phyloP scores from a whole-genome alignment of 306 rosid genomes.

The Quercus rubra region DNA sequence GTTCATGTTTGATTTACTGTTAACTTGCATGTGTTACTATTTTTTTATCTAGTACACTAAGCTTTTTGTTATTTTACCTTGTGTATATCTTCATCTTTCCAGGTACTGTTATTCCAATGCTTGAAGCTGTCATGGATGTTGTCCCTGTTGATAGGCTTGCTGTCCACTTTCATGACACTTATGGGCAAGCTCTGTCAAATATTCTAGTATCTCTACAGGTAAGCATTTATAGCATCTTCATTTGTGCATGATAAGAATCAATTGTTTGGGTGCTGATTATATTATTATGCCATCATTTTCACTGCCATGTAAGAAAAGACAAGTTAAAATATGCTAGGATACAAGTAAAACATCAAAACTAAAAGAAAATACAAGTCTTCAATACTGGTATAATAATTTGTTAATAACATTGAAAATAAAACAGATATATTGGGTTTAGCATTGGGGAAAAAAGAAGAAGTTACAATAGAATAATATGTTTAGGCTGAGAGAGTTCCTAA shows the following conservation, averaged over 20 bases:
- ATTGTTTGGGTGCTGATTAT: not conserved
- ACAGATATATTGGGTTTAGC: too few species aligned
- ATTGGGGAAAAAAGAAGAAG: too few species aligned
- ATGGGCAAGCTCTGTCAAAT: conserved; percentile 97
- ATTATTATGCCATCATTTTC: too few species aligned
- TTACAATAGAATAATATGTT: too few species aligned
- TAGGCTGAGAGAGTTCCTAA: too few species aligned
- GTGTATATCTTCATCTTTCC: conserved; percentile 8
- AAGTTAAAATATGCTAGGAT: too few species aligned
- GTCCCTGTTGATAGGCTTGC: conserved; percentile 68
- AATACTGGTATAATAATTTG: too few species aligned
- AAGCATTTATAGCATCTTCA: not conserved
- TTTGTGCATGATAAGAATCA: not conserved
- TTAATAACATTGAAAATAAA: too few species aligned
- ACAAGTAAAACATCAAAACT: too few species aligned
- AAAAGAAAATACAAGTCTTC: too few species aligned
- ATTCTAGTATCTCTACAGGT: conserved; percentile 82
- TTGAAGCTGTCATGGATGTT: conserved; percentile 72
- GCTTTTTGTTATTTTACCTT: conserved; percentile 5
- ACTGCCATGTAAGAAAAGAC: too few species aligned
- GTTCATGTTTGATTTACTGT: not conserved
- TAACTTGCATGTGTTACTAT: conserved; percentile 2
- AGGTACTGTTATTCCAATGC: conserved; percentile 87
- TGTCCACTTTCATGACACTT: conserved; percentile 94
- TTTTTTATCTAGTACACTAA: not conserved